These are phyloP conservation scores for Metschnikowia noctiluminum DNA, from an alignment of 805 yeast genomes.

Conservation along the genomic window DNA sequence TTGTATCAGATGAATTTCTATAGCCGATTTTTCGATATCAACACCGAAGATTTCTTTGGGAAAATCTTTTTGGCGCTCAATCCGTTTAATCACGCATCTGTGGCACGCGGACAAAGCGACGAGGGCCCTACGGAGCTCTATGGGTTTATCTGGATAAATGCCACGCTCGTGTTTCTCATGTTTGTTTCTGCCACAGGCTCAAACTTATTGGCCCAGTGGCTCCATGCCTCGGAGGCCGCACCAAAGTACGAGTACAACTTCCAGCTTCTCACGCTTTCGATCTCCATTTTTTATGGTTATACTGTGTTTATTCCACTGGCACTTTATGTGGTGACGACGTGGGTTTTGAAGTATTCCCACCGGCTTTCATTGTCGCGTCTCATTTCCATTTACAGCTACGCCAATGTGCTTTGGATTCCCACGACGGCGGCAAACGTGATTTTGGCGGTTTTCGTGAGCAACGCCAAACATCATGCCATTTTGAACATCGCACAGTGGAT, in stretches of 20 bases:
- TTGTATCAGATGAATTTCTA: constrained; percentile 57
- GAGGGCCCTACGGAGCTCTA: constrained; percentile 60
- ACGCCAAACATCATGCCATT: constrained; percentile 25
- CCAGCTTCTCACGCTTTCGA: constrained; percentile 61
- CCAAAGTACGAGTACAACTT: constrained; percentile 57
- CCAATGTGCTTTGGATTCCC: constrained; percentile 84
- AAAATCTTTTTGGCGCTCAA: constrained; percentile 57
- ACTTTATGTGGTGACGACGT: constrained; percentile 51
- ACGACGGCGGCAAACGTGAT: constrained; percentile 60
- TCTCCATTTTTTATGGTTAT: constrained; percentile 73
- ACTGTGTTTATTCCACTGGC: constrained; percentile 60
- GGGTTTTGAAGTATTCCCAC: constrained; percentile 49
- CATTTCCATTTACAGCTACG: constrained; percentile 79
- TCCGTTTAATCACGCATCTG: constrained; percentile 39
- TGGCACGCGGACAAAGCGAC: constrained; percentile 13
- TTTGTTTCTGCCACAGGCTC: constrained; percentile 75
- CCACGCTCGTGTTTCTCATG: constrained; percentile 68
- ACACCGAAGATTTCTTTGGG: constrained; percentile 55
- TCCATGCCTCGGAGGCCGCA: constrained; percentile 37
- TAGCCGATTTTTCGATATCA: constrained; percentile 65
- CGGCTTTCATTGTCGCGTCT: constrained; percentile 54
- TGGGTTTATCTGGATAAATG: constrained; percentile 90
- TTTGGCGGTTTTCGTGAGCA: constrained; percentile 50
- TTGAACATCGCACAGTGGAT: constrained; percentile 60
- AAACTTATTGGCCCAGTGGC: constrained; percentile 55